A percentile compares a stretch with the other conserved stretches of the same genome.
These are phyloP conservation scores for Nicotiana knightiana DNA, from an alignment of 257 asterid species.

Conservation along the genomic window DNA sequence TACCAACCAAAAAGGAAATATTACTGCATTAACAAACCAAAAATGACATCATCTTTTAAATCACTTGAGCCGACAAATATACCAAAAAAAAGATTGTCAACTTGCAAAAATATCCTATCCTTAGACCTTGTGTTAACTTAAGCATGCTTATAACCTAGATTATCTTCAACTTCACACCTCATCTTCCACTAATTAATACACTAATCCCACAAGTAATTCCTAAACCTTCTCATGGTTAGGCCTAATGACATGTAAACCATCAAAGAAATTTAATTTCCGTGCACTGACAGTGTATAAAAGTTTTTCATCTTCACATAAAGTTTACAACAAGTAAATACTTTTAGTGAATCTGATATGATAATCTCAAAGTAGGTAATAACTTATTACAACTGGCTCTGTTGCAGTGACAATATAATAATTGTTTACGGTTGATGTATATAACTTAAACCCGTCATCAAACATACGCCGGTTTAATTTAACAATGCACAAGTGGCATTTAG, in stretches of 20 bases:
- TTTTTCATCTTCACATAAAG: background rate
- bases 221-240: conserved; percentile 38
- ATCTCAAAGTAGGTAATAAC: background rate
- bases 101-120: background rate
- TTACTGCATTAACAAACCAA: background rate
- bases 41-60: background rate
- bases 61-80: conserved; percentile 1
- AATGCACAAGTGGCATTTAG: conserved; percentile 17
- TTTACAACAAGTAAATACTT: background rate
- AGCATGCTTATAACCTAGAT: conserved; percentile 48
- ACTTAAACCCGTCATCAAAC: background rate
- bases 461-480: background rate
- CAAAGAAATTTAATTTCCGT: background rate
- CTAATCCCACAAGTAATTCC: conserved; percentile 24
- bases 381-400: background rate
- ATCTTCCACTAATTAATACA: conserved; percentile 48
- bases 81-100: background rate
- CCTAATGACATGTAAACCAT: conserved; percentile 75
- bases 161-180: conserved; percentile 48
- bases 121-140: conserved; percentile 6
- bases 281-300: background rate
- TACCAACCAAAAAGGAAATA: background rate
- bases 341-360: background rate
- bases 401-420: background rate
- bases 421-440: background rate